Conservation (phyloP, 179 eudicot species). For the Corrigiola litoralis region DNA sequence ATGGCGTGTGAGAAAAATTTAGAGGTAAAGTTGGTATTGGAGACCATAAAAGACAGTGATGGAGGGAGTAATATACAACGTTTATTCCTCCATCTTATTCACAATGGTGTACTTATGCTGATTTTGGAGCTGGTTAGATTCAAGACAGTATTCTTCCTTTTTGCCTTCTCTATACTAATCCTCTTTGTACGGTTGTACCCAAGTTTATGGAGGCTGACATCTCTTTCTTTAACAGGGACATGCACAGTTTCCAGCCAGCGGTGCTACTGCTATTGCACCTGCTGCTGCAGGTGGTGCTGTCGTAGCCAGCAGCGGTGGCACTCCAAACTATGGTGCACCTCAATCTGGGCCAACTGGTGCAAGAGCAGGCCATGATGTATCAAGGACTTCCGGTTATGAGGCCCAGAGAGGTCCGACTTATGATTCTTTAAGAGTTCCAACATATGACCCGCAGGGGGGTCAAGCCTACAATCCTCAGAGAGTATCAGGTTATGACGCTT, state of each 20-base stretch:
- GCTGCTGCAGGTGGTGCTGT: constrained; percentile 25
- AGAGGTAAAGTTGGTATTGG: no score
- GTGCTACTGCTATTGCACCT: constrained; percentile 33
- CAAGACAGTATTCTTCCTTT: not conserved
- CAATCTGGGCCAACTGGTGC: constrained; percentile 30
- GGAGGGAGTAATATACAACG: no score
- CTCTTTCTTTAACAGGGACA: constrained; percentile 36
- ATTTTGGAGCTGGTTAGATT: not conserved
- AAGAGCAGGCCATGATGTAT: constrained; percentile 26
- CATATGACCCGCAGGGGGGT: constrained; percentile 44
- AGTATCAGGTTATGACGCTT: constrained; percentile 42
- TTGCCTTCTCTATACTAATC: not conserved
- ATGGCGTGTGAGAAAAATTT: no score
- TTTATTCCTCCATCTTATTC: no score
- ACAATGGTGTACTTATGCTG: no score
- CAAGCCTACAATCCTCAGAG: constrained; percentile 45
- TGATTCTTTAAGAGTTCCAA: constrained; percentile 33
- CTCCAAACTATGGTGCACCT: constrained; percentile 28
- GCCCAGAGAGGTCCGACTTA: constrained; percentile 39
- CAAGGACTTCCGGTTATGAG: constrained; percentile 37
- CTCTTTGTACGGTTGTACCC: not conserved
- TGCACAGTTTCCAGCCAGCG: constrained; percentile 32
- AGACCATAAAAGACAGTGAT: no score
- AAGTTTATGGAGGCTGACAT: not conserved
- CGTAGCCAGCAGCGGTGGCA: constrained; percentile 29